These are phyloP conservation scores for Neonectria ditissima DNA, from an alignment of 2,329 filamentous ascomycete genomes.

Conservation along the genomic window DNA sequence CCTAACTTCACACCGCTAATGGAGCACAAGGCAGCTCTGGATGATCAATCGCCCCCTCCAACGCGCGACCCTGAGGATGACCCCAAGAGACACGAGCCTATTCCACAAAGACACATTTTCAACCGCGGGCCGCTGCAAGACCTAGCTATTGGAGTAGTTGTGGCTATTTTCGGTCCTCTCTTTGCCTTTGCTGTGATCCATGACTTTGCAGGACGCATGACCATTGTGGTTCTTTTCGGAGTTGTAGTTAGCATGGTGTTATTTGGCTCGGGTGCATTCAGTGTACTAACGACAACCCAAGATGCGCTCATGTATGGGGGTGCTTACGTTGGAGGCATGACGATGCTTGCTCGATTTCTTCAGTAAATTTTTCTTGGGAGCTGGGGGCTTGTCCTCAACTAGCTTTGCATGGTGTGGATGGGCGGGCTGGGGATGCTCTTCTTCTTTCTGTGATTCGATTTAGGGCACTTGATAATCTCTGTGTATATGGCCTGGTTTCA, in stretches of 20 bases:
- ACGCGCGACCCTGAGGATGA: not conserved
- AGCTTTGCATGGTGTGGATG: not conserved
- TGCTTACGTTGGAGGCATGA: slow-evolving; percentile 53
- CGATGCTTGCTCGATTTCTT: slow-evolving; percentile 43
- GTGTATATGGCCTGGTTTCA: not conserved
- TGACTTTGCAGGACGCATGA: slow-evolving; percentile 67
- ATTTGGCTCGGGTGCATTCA: slow-evolving; percentile 42
- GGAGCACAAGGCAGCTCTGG: slow-evolving; percentile 16
- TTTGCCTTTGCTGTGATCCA: slow-evolving; percentile 69
- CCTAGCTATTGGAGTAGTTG: slow-evolving; percentile 37
- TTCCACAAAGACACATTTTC: not conserved
- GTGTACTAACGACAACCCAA: slow-evolving; percentile 28
- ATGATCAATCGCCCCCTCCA: slow-evolving; percentile 26
- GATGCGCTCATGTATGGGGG: slow-evolving; percentile 45
- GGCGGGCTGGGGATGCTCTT: not conserved
- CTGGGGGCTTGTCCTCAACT: not conserved
- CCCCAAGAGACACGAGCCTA: not conserved
- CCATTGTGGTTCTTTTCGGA: slow-evolving; percentile 66
- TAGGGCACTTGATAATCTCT: not conserved
- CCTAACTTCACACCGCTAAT: slow-evolving; percentile 10
- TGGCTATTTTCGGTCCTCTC: slow-evolving; percentile 65
- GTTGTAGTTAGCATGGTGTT: slow-evolving; percentile 54
- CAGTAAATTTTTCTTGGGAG: not conserved
- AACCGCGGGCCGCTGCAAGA: slow-evolving; percentile 12
- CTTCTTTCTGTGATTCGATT: not conserved